These are phyloP conservation scores for Dactylella cylindrospora DNA, from an alignment of 2,329 filamentous ascomycete species.

Conservation along the genomic window DNA sequence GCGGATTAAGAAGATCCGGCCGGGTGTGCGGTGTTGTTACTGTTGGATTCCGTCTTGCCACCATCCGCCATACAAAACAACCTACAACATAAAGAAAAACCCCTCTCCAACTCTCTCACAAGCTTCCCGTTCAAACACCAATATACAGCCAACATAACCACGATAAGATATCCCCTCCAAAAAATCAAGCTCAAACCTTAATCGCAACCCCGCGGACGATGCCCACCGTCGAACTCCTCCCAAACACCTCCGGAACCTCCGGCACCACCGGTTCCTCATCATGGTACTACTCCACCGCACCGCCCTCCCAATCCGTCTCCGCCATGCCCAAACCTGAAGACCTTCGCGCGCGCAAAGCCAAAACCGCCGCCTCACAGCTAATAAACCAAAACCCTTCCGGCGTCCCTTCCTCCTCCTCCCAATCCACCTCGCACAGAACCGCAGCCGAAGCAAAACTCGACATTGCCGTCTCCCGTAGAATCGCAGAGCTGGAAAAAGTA, in stretches of 20 bases:
- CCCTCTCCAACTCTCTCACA: too few species aligned
- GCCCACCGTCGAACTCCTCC: constrained; percentile 36
- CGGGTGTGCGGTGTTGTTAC: too few species aligned
- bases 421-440: background rate
- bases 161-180: background rate
- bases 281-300: constrained; percentile 43
- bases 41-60: too few species aligned
- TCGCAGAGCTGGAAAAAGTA: constrained; percentile 80
- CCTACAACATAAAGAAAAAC: too few species aligned
- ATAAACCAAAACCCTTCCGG: too few species aligned
- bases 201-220: constrained; percentile 6
- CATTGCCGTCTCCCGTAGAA: constrained; percentile 58
- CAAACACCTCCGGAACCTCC: constrained; percentile 26
- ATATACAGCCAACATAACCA: too few species aligned
- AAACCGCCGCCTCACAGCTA: constrained; percentile 17
- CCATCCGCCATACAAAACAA: too few species aligned
- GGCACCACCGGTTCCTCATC: constrained; percentile 38
- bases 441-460: constrained; percentile 14
- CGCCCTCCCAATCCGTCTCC: constrained; percentile 43
- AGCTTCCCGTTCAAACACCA: too few species aligned
- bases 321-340: constrained; percentile 43
- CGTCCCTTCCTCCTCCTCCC: background rate
- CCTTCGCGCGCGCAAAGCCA: constrained; percentile 32
- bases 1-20: too few species aligned
- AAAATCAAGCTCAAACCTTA: background rate